phyloP scores from a whole-genome alignment of 106 monocot species.

The Phalaenopsis aphrodite region DNA sequence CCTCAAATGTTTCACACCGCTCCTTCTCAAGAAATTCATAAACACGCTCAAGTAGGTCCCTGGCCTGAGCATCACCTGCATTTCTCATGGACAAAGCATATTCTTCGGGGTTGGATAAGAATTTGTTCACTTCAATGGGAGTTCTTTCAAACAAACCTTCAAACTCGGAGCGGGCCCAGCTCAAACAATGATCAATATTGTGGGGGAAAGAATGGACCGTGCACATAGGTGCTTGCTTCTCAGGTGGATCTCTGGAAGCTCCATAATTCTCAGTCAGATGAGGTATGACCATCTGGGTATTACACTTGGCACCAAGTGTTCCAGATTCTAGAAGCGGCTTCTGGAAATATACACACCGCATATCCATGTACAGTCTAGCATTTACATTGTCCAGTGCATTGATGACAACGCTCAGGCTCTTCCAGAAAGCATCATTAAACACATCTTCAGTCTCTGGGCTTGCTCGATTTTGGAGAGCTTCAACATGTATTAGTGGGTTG shows the following conservation, averaged over 20 bases:
- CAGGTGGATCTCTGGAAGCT: constrained; percentile 89
- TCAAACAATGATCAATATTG: constrained; percentile 91
- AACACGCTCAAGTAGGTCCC: constrained; percentile 73
- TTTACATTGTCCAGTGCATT: constrained; percentile 12
- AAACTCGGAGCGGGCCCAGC: constrained; percentile 93
- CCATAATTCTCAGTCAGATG: constrained; percentile 96
- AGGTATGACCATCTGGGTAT: constrained; percentile 95
- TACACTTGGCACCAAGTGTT: constrained; percentile 79
- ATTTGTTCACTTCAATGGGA: constrained; percentile 74
- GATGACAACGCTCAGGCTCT: constrained; percentile 7
- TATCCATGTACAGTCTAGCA: constrained; percentile 15
- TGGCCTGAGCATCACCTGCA: constrained; percentile 85
- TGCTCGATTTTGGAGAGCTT: constrained; percentile 12
- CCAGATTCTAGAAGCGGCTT: constrained; percentile 79
- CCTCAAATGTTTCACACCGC: constrained; percentile 72
- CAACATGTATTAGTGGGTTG: background rate
- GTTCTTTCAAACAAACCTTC: constrained; percentile 84
- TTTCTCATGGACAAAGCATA: constrained; percentile 56
- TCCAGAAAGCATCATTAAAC: constrained; percentile 14
- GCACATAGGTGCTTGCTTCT: constrained; percentile 93
- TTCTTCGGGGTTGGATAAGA: constrained; percentile 53
- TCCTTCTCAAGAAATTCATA: constrained; percentile 67
- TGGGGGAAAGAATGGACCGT: constrained; percentile 93
- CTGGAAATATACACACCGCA: constrained; percentile 13
- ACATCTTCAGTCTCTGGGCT: constrained; percentile 14